Conservation (phyloP, 2,329 filamentous ascomycete species). For the Sodiomyces alkalinus region DNA sequence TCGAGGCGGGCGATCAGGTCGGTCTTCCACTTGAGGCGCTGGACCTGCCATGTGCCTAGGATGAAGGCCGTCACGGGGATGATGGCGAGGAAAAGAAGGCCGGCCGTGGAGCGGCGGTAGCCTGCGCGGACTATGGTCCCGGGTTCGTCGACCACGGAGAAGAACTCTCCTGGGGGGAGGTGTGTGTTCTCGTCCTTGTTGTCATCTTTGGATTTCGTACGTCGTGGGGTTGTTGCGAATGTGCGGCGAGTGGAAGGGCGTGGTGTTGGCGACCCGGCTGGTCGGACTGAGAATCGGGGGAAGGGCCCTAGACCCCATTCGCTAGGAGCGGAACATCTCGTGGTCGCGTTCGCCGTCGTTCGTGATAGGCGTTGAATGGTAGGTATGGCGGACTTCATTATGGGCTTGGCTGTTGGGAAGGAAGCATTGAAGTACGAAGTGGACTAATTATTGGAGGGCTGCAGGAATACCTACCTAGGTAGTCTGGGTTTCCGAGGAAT, state of each 20-base stretch:
- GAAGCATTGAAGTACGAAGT: no score
- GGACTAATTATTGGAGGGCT: no score
- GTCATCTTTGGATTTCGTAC: slow-evolving; percentile 24
- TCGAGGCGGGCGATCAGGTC: slow-evolving; percentile 83
- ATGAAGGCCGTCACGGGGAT: slow-evolving; percentile 86
- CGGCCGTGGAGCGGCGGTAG: slow-evolving; percentile 51
- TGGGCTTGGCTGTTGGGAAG: no score
- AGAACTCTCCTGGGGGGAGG: slow-evolving; percentile 57
- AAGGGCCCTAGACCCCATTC: no score
- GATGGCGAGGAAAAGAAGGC: slow-evolving; percentile 66
- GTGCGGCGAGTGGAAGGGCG: not conserved
- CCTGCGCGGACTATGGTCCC: slow-evolving; percentile 64
- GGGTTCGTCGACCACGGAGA: slow-evolving; percentile 77
- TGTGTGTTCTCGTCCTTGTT: no score
- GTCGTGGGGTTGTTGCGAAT: slow-evolving; percentile 7
- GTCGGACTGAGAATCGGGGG: no score
- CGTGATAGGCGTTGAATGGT: no score
- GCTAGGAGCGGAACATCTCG: no score
- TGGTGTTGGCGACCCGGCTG: not conserved
- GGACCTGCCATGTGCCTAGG: slow-evolving; percentile 89
- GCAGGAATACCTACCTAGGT: no score
- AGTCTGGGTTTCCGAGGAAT: no score
- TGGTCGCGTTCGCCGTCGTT: no score
- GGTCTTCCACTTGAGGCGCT: slow-evolving; percentile 86
- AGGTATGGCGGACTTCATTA: no score